Evolutionary conservation across 352 stramenopile species (phyloP).

Genomic region (Phytophthora cactorum): DNA sequence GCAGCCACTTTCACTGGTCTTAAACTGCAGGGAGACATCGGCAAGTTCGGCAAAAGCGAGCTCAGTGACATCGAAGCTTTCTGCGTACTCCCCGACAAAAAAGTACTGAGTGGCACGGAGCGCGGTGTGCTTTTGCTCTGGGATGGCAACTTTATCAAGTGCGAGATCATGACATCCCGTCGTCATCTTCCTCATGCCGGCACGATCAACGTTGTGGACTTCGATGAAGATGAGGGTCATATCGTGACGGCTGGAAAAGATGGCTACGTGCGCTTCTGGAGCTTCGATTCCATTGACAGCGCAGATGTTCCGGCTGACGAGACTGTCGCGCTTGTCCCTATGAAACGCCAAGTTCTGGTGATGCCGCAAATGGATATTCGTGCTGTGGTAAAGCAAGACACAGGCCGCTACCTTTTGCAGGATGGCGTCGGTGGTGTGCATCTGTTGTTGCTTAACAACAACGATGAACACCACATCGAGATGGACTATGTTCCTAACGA

Average conservation of each 20-base stretch:
- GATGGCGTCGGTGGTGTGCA: conserved; percentile 63
- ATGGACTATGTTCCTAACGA: conserved; percentile 69
- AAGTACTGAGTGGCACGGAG: conserved; percentile 91
- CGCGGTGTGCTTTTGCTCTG: conserved; percentile 91
- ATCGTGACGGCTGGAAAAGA: conserved; percentile 84
- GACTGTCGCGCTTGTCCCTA: conserved; percentile 71
- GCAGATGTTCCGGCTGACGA: conserved; percentile 88
- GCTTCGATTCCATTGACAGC: conserved; percentile 82
- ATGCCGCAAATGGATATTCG: conserved; percentile 70
- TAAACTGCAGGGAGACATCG: conserved; percentile 96
- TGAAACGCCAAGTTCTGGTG: conserved; percentile 67
- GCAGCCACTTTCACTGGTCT: conserved; percentile 95
- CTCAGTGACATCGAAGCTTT: conserved; percentile 94
- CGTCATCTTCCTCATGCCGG: conserved; percentile 74
- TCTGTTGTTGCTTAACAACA: conserved; percentile 45
- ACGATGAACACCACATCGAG: conserved; percentile 48
- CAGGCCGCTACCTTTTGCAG: conserved; percentile 65
- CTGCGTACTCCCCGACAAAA: conserved; percentile 94
- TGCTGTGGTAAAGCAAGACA: conserved; percentile 55
- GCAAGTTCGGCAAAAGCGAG: conserved; percentile 96
- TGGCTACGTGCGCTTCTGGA: conserved; percentile 92
- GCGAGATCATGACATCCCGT: conserved; percentile 77
- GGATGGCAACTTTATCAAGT: conserved; percentile 98
- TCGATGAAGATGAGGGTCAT: conserved; percentile 47
- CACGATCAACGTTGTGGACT: conserved; percentile 77